A percentile compares a stretch with the other conserved stretches of the same genome.
These are phyloP conservation scores for Boletus barrowsii DNA, from an alignment of 768 basidiomycete species.

Conservation along the genomic window DNA sequence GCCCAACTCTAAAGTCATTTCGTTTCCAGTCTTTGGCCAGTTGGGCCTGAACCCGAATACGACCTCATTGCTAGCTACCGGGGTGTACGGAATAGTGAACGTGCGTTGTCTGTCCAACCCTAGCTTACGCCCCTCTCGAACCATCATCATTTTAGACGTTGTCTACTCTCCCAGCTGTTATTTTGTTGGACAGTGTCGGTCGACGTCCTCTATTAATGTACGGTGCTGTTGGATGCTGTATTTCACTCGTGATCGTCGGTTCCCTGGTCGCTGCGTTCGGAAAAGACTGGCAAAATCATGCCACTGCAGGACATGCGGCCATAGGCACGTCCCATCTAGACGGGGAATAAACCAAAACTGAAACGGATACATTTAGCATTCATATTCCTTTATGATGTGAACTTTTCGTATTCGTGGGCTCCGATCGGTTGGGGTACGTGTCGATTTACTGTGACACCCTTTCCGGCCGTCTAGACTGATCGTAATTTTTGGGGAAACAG, in stretches of 20 bases:
- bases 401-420: conserved; percentile 36
- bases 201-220: conserved; percentile 39
- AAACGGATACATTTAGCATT: conserved; percentile 25
- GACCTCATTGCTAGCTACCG: conserved; percentile 41
- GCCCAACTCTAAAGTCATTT: conserved; percentile 13
- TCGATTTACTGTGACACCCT: neutral
- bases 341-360: conserved; percentile 6
- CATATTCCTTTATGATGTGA: conserved; percentile 38
- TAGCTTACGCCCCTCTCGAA: neutral
- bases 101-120: conserved; percentile 5
- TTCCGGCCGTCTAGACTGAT: neutral
- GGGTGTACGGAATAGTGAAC: conserved; percentile 38
- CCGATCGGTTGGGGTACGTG: conserved; percentile 28
- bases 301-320: conserved; percentile 23
- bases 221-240: conserved; percentile 35
- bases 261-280: conserved; percentile 28
- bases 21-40: conserved; percentile 36
- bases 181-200: conserved; percentile 38
- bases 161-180: conserved; percentile 35
- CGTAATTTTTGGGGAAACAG: conserved; percentile 17
- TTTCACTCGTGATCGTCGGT: conserved; percentile 29
- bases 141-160: conserved; percentile 23
- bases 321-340: conserved; percentile 25
- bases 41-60: conserved; percentile 40
- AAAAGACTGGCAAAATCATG: conserved; percentile 29